phyloP scores from a whole-genome alignment of 2,329 filamentous ascomycete genomes.

The Hypomyces rosellus region DNA sequence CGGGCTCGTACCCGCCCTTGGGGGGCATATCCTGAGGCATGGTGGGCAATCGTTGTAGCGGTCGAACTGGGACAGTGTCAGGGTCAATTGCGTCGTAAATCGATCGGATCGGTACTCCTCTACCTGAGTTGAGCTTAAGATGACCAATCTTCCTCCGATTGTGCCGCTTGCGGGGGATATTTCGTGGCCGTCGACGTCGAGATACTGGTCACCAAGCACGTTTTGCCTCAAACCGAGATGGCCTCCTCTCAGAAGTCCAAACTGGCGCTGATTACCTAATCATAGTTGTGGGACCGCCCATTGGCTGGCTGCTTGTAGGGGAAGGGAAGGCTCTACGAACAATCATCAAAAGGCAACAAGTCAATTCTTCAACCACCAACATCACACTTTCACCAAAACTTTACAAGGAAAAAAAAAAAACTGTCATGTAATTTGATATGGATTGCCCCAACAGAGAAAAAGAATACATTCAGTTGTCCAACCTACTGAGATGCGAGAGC shows the following conservation, averaged over 20 bases:
- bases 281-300: too few relatives aligned
- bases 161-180: constrained; percentile 3
- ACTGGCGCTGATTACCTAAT: not conserved
- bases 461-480: too few relatives aligned
- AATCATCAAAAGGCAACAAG: too few relatives aligned
- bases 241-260: constrained; percentile 1
- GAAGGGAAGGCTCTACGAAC: too few relatives aligned
- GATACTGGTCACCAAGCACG: constrained; percentile 1
- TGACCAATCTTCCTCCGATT: constrained; percentile 3
- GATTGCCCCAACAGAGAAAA: too few relatives aligned
- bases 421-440: too few relatives aligned
- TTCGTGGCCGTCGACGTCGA: constrained; percentile 2
- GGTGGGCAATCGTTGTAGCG: constrained; percentile 32
- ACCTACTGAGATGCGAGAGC: too few relatives aligned
- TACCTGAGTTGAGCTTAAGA: not conserved
- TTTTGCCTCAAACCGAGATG: constrained; percentile 1
- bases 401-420: too few relatives aligned
- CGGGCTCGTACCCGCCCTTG: constrained; percentile 84
- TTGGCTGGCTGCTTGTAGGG: too few relatives aligned
- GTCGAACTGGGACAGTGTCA: constrained; percentile 7
- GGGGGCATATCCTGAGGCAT: constrained; percentile 99
- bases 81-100: constrained; percentile 8
- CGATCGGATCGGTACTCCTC: not conserved
- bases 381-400: too few relatives aligned
- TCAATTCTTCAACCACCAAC: too few relatives aligned